Evolutionary conservation across 805 yeast genomes (phyloP).

Genomic region (Brettanomyces custersianus): DNA sequence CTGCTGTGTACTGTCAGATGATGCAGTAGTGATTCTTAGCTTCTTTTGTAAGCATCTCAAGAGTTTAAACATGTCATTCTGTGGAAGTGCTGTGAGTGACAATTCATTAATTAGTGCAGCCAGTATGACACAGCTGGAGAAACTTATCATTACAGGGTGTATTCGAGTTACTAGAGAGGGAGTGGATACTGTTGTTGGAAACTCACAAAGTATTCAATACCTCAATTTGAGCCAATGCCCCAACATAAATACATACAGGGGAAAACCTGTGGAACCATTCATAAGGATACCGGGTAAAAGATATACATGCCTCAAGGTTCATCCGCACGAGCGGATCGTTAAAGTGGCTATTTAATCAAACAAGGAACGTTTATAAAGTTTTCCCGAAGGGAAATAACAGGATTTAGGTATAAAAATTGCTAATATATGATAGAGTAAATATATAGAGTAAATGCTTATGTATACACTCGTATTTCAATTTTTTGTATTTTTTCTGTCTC

Average conservation of each 20-base stretch:
- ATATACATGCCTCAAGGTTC: slow-evolving; percentile 46
- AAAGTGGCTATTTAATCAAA: too few relatives aligned
- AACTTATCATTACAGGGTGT: slow-evolving; percentile 56
- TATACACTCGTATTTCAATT: background rate
- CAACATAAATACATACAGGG: slow-evolving; percentile 56
- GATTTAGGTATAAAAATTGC: too few relatives aligned
- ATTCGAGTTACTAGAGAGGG: slow-evolving; percentile 72
- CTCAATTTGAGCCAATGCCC: slow-evolving; percentile 67
- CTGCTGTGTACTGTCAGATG: slow-evolving; percentile 68
- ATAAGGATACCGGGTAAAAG: slow-evolving; percentile 35
- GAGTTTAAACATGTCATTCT: slow-evolving; percentile 53
- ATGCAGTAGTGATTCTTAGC: slow-evolving; percentile 56
- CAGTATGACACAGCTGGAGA: slow-evolving; percentile 39
- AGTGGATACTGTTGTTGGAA: slow-evolving; percentile 55
- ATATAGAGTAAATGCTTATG: background rate
- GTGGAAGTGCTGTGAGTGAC: slow-evolving; percentile 77
- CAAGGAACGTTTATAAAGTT: too few relatives aligned
- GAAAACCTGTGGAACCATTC: too few relatives aligned
- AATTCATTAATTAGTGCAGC: slow-evolving; percentile 54
- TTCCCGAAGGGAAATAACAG: too few relatives aligned
- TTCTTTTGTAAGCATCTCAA: slow-evolving; percentile 53
- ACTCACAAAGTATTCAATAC: slow-evolving; percentile 40
- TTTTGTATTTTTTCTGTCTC: background rate
- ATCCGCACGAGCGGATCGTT: slow-evolving; percentile 41
- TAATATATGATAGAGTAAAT: too few relatives aligned